phyloP scores from a whole-genome alignment of 208 protist species.

The Leishmania aethiopica region DNA sequence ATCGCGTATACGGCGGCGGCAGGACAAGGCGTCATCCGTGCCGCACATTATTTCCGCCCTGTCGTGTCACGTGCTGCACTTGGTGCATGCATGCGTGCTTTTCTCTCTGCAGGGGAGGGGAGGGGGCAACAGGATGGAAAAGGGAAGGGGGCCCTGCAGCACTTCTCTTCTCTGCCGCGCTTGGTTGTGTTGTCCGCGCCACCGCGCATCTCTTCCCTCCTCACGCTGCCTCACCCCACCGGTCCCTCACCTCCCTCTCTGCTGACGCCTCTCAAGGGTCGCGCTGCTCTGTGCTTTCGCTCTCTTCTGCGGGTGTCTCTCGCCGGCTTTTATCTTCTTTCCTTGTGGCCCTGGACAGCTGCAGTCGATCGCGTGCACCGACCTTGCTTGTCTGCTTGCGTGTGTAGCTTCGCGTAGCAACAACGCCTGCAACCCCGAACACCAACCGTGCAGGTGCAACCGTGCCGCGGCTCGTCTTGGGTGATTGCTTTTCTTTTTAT shows the following conservation, averaged over 20 bases:
- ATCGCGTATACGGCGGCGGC: neutral
- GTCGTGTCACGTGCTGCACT: neutral
- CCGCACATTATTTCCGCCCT: neutral
- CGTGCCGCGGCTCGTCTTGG: neutral
- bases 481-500: neutral
- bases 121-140: neutral
- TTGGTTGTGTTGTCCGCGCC: neutral
- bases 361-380: neutral
- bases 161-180: neutral
- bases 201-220: neutral
- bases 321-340: neutral
- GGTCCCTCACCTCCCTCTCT: neutral
- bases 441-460: neutral
- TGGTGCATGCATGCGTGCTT: neutral
- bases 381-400: conserved; percentile 1
- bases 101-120: neutral
- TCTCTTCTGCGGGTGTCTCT: conserved; percentile 10
- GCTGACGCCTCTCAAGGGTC: neutral
- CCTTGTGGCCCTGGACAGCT: neutral
- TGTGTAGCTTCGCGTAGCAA: neutral
- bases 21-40: neutral
- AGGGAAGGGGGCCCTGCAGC: neutral
- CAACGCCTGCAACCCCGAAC: neutral
- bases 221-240: neutral
- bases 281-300: conserved; percentile 1